phyloP scores from a whole-genome alignment of 441 rosid genomes.

The Geranium incanum region DNA sequence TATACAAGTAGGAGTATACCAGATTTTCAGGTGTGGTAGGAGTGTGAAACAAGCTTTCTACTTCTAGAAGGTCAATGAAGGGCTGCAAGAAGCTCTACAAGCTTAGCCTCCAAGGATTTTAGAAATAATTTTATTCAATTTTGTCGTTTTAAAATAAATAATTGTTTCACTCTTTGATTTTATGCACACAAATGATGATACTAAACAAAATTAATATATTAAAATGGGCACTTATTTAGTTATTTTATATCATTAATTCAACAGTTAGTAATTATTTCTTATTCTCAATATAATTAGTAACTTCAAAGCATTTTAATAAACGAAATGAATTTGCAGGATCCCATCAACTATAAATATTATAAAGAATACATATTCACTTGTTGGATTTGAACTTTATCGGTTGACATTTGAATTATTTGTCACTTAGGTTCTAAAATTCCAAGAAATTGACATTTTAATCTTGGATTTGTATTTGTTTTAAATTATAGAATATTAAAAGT shows the following conservation, averaged over 20 bases:
- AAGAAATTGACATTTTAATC: too few species aligned
- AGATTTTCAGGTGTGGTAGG: background rate
- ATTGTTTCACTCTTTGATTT: background rate
- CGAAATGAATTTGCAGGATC: too few species aligned
- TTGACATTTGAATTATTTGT: background rate
- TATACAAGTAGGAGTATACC: background rate
- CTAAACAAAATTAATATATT: background rate
- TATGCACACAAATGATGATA: background rate
- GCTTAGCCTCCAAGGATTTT: background rate
- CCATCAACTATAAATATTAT: too few species aligned
- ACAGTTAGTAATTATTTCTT: background rate
- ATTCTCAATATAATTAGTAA: too few species aligned
- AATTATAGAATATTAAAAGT: too few species aligned
- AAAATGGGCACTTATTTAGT: background rate
- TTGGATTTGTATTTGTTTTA: too few species aligned
- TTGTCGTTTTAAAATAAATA: too few species aligned
- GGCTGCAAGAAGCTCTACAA: background rate
- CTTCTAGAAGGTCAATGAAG: constrained; percentile 2
- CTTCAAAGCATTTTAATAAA: too few species aligned
- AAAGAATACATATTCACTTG: too few species aligned
- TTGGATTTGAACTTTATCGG: too few species aligned
- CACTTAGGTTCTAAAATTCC: too few species aligned
- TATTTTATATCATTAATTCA: background rate
- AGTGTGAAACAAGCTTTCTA: background rate
- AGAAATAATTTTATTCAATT: too few species aligned